These are phyloP conservation scores for Vitis rupestris DNA, from an alignment of 164 flowering plant species.

Conservation along the genomic window DNA sequence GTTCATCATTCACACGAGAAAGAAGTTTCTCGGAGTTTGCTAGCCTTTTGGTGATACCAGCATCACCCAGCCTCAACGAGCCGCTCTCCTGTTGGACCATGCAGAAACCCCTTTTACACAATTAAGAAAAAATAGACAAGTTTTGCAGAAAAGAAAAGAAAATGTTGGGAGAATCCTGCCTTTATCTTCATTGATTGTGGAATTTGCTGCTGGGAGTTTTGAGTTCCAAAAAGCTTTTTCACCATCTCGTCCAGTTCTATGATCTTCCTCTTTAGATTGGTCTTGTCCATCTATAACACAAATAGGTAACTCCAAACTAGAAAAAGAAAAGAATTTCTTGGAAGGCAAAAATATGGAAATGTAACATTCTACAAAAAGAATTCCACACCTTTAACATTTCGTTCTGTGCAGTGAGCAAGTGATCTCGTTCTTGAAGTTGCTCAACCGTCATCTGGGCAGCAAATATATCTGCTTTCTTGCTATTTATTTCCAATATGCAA, in stretches of 20 bases:
- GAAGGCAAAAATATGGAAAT: not conserved
- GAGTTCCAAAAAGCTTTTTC: conserved; percentile 39
- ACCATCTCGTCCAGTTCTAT: conserved; percentile 67
- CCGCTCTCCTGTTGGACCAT: conserved; percentile 30
- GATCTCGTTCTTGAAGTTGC: conserved; percentile 65
- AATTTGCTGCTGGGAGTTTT: conserved; percentile 24
- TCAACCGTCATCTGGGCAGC: conserved; percentile 44
- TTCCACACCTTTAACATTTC: conserved; percentile 72
- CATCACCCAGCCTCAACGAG: conserved; percentile 18
- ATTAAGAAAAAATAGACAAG: not conserved
- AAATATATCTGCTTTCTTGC: conserved; percentile 44
- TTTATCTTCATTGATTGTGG: conserved; percentile 28
- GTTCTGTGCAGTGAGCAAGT: conserved; percentile 70
- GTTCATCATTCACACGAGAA: conserved; percentile 52
- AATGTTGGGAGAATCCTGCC: conserved; percentile 27
- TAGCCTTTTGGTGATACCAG: conserved; percentile 40
- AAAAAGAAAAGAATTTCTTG: too few relatives aligned
- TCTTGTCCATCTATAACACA: conserved; percentile 55
- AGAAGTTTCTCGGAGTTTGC: conserved; percentile 48
- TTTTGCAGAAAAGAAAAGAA: not conserved
- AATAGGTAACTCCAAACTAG: conserved; percentile 5
- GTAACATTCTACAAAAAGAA: not conserved
- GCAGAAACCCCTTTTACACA: too few relatives aligned
- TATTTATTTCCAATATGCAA: conserved; percentile 45
- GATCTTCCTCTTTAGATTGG: conserved; percentile 49